Conservation (phyloP, 2,329 filamentous ascomycete genomes). For the Alternaria sp. region DNA sequence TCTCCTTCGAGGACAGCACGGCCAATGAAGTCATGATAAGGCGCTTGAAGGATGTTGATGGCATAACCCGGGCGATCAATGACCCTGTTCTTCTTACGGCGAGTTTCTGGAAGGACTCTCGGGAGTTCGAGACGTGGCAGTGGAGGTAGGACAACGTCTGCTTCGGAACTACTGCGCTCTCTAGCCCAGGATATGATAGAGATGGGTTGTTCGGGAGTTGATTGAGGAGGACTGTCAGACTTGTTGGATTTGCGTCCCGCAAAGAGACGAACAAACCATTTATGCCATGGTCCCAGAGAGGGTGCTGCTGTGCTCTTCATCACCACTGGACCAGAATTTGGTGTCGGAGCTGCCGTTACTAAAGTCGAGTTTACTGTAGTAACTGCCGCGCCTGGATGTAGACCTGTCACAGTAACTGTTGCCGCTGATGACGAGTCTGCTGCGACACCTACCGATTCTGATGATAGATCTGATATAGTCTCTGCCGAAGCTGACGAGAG, state of each 20-base stretch:
- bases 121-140: slow-evolving; percentile 9
- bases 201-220: neutral
- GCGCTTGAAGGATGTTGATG: slow-evolving; percentile 6
- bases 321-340: neutral
- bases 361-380: neutral
- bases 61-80: neutral
- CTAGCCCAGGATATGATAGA: neutral
- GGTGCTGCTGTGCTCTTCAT: neutral
- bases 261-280: slow-evolving; percentile 20
- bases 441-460: neutral
- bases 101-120: slow-evolving; percentile 3
- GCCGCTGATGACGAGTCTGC: neutral
- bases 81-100: neutral
- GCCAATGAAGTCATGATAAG: slow-evolving; percentile 2
- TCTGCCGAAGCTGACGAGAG: neutral
- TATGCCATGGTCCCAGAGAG: slow-evolving; percentile 5
- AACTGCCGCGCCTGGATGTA: neutral
- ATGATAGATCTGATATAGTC: neutral
- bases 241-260: slow-evolving; percentile 13
- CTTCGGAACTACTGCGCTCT: neutral
- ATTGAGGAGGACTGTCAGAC: neutral
- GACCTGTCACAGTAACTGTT: neutral
- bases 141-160: neutral
- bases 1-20: slow-evolving; percentile 14
- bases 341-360: neutral